Percentiles rank a stretch among this genome's conserved stretches.
phyloP scores from a whole-genome alignment of 495 filamentous ascomycete genomes.

The Lichina pygmaea region DNA sequence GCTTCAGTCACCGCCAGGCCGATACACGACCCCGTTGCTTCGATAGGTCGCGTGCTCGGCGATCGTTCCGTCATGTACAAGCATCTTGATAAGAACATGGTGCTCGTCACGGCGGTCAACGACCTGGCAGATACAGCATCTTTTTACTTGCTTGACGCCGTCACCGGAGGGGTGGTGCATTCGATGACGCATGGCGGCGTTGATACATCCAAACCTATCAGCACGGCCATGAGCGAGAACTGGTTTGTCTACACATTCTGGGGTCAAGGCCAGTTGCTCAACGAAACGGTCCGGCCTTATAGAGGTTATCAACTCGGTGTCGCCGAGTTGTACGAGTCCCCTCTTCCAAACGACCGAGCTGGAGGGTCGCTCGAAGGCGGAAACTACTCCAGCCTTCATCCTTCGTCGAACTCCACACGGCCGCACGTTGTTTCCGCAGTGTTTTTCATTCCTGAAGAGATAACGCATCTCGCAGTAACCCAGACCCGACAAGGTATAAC shows the following conservation, averaged over 20 bases:
- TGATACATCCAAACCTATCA: slow-evolving; percentile 47
- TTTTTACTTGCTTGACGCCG: slow-evolving; percentile 64
- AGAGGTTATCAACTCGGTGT: slow-evolving; percentile 74
- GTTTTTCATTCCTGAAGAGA: slow-evolving; percentile 48
- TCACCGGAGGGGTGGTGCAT: slow-evolving; percentile 57
- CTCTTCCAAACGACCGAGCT: slow-evolving; percentile 46
- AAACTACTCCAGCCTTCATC: slow-evolving; percentile 48
- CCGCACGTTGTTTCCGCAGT: slow-evolving; percentile 57
- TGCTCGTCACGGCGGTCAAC: slow-evolving; percentile 46
- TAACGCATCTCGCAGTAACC: slow-evolving; percentile 58
- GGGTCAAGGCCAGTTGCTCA: slow-evolving; percentile 24
- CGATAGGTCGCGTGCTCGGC: slow-evolving; percentile 79
- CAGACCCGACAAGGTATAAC: slow-evolving; percentile 87
- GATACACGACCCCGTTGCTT: slow-evolving; percentile 65
- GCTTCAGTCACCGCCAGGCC: slow-evolving; percentile 37
- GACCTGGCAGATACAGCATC: slow-evolving; percentile 26
- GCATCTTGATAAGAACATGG: slow-evolving; percentile 72
- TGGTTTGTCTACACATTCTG: slow-evolving; percentile 88
- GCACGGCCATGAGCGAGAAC: slow-evolving; percentile 66
- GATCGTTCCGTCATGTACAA: slow-evolving; percentile 89
- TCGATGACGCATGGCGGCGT: slow-evolving; percentile 41
- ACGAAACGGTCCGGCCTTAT: slow-evolving; percentile 18
- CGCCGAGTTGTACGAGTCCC: slow-evolving; percentile 73
- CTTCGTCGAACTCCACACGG: slow-evolving; percentile 17
- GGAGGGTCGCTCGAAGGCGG: slow-evolving; percentile 14